These are phyloP conservation scores for Pseudocercospora macadamiae DNA, from an alignment of 2,329 filamentous ascomycete species.

Conservation along the genomic window DNA sequence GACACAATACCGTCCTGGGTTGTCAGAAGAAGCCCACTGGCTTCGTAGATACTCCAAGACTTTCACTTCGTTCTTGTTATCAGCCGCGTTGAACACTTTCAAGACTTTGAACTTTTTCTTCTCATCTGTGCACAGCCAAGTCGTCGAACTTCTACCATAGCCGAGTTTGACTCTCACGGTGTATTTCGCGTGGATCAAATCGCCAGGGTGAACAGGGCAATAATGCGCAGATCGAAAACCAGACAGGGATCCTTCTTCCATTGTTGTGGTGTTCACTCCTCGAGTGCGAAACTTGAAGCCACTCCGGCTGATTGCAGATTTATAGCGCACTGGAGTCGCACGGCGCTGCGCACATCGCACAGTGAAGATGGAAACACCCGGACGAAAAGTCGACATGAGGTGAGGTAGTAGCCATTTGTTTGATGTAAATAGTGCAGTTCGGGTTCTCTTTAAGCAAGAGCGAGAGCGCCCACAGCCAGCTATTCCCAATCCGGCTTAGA, in stretches of 20 bases:
- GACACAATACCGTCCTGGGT: background rate
- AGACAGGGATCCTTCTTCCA: background rate
- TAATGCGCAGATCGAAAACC: background rate
- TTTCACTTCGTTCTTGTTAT: background rate
- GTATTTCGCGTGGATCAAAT: conserved; percentile 2
- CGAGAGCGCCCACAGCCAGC: too few relatives aligned
- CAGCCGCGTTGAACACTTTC: conserved; percentile 1
- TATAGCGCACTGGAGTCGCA: too few relatives aligned
- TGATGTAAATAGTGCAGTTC: too few relatives aligned
- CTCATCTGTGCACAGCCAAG: conserved; percentile 8
- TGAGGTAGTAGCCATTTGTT: too few relatives aligned
- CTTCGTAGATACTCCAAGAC: conserved; percentile 4
- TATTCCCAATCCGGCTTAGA: too few relatives aligned
- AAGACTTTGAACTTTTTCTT: conserved; percentile 13
- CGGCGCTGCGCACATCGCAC: too few relatives aligned
- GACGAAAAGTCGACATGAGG: too few relatives aligned
- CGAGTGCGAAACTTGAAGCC: too few relatives aligned
- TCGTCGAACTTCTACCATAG: conserved; percentile 14
- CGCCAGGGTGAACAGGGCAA: background rate
- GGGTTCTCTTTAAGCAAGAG: too few relatives aligned
- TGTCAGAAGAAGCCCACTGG: background rate
- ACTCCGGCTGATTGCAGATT: too few relatives aligned
- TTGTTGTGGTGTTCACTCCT: background rate
- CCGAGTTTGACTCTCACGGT: conserved; percentile 10
- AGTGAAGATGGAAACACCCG: too few relatives aligned